Evolutionary conservation across 2,329 filamentous ascomycete genomes (phyloP), one percentile per base, ranked within the genome.

Genomic region (Raffaelea arxii): DNA sequence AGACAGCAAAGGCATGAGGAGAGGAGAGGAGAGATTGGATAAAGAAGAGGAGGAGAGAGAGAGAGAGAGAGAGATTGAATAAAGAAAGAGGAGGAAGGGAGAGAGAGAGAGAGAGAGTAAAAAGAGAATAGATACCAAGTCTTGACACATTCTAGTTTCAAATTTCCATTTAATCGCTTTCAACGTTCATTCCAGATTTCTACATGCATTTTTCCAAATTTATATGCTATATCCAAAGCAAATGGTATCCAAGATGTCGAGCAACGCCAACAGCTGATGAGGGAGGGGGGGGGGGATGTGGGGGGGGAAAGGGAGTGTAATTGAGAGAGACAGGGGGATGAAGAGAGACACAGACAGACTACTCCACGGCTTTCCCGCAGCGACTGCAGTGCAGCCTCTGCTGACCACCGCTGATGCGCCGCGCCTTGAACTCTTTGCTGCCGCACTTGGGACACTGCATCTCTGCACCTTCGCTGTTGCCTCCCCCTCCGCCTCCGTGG

Each of bases 371-470:
- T 38, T 55, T 60, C 3, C 71, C 71, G 51, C 72, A 86, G 40
- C 67, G 70, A 30, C 72, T 72, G 59, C 82, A 86, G n/a, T 80
- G 69, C 52, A 85, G 61, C 49, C 68, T 70, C 57, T 78, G 75
- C 44, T 66, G 68, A 7, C 71, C 72, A 7, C 71, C 72, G n/a
- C 32, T 70, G 4, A 71, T 64, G 49, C 72, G 77, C 53, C 72
- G 77, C 2, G 75, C 75, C 52, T 77, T 77, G 53, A 87, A 87
- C 49, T 80, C 77, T 19, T 63, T 72, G 2, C 75, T 71, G 4
- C 73, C 72, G 56, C 83, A 87, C 49, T 70, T 71, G 21, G 67
- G 64, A 55, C 82, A 86, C 22, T 62, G 68, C 53, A 76, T 60
- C 30, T 70, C 65, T 43, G 72, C 69, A 16, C 64, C 68, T 12